Evolutionary conservation across 2,329 filamentous ascomycete genomes (phyloP).

Genomic region (Talaromyces sp.): DNA sequence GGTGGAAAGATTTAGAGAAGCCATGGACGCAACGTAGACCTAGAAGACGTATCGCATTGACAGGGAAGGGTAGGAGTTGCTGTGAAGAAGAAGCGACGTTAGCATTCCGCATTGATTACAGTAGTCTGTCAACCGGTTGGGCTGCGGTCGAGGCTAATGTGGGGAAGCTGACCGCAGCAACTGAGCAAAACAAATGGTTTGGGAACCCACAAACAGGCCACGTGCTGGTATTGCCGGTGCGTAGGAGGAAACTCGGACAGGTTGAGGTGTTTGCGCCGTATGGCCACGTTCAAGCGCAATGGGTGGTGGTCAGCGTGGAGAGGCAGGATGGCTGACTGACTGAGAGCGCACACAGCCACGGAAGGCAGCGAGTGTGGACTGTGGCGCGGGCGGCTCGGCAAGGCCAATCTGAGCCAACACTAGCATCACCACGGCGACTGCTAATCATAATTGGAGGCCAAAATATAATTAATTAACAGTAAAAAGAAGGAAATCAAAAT

Average conservation of each 20-base stretch:
- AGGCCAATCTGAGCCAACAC: not conserved
- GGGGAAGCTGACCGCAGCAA: not conserved
- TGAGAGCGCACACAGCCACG: not conserved
- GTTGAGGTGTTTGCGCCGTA: not conserved
- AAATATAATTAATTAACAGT: too few species aligned
- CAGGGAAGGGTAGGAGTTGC: not conserved
- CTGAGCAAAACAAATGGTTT: not conserved
- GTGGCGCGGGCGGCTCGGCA: not conserved
- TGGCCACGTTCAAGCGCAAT: not conserved
- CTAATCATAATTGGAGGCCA: too few species aligned
- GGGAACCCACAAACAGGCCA: not conserved
- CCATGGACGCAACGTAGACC: slow-evolving; percentile 49
- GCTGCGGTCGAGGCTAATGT: not conserved
- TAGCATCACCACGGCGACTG: not conserved
- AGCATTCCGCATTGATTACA: not conserved
- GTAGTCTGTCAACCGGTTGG: not conserved
- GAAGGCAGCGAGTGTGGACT: not conserved
- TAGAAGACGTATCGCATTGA: slow-evolving; percentile 8
- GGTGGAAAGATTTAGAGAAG: slow-evolving; percentile 71
- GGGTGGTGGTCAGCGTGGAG: not conserved
- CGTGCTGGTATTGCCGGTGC: not conserved
- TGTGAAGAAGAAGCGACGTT: not conserved
- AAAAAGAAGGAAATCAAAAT: too few species aligned
- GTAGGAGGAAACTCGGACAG: not conserved
- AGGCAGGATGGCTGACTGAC: not conserved